Evolutionary conservation across 139 green algal genomes (phyloP).

Genomic region (Volvox reticuliferus): DNA sequence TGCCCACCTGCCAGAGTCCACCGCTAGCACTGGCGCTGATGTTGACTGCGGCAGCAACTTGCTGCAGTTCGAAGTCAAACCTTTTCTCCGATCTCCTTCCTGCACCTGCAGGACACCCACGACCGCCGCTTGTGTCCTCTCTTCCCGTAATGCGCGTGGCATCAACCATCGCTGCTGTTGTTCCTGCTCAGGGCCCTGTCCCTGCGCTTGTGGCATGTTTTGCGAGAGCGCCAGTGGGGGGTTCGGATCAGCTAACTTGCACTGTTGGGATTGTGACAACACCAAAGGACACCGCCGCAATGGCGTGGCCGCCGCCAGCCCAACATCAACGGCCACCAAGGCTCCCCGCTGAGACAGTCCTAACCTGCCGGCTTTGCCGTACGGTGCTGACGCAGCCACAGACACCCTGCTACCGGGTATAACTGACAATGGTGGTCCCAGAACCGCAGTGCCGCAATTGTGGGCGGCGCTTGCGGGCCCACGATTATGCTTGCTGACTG

Average conservation of each 20-base stretch:
- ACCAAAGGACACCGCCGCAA: neutral
- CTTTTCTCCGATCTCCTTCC: too few relatives aligned
- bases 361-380: neutral
- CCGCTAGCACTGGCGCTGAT: too few relatives aligned
- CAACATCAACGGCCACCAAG: neutral
- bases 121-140: too few relatives aligned
- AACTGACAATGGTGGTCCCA: neutral
- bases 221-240: neutral
- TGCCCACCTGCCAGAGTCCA: too few relatives aligned
- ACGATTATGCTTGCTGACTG: neutral
- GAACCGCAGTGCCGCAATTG: neutral
- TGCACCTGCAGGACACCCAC: too few relatives aligned
- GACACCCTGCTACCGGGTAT: constrained; percentile 10
- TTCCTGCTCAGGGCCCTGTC: neutral
- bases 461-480: too few relatives aligned
- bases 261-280: neutral
- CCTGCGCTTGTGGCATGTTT: too few relatives aligned
- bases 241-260: neutral
- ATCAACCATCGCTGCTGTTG: too few relatives aligned
- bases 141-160: too few relatives aligned
- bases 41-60: too few relatives aligned
- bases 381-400: constrained; percentile 3
- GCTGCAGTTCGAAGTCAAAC: too few relatives aligned
- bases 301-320: constrained; percentile 5
- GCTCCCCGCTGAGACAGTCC: neutral